These are phyloP conservation scores for Alternaria dauci DNA, from an alignment of 2,329 filamentous ascomycete genomes.

Conservation along the genomic window DNA sequence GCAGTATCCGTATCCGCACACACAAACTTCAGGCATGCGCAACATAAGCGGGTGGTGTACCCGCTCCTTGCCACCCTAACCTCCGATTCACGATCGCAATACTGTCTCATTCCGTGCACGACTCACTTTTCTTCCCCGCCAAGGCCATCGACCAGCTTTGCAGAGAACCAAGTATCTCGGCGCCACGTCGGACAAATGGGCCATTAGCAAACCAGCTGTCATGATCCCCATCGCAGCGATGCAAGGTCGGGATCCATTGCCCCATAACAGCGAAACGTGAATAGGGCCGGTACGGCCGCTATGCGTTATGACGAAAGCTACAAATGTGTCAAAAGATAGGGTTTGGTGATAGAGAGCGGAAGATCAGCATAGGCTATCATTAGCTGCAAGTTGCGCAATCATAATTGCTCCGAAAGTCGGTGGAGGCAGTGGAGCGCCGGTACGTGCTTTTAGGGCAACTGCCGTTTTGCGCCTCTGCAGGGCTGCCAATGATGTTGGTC, in stretches of 20 bases:
- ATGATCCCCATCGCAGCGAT: neutral
- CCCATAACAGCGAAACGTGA: neutral
- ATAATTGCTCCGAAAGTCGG: neutral
- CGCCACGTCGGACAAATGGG: conserved; percentile 13
- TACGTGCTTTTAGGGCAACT: conserved; percentile 1
- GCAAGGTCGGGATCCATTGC: conserved; percentile 6
- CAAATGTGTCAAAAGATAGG: conserved; percentile 12
- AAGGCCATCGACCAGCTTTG: neutral
- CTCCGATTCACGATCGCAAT: neutral
- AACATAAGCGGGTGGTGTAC: neutral
- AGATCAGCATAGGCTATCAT: conserved; percentile 9
- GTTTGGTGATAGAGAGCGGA: conserved; percentile 6
- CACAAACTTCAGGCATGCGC: neutral
- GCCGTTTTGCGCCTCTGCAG: conserved; percentile 6
- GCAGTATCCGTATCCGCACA: neutral
- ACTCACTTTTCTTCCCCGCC: neutral
- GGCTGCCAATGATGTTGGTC: conserved; percentile 10
- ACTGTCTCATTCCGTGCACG: neutral
- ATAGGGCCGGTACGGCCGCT: neutral
- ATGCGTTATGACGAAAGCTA: neutral
- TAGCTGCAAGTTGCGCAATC: conserved; percentile 13
- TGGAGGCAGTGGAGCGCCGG: neutral
- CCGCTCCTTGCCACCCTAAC: neutral
- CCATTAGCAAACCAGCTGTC: neutral
- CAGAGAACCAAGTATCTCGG: conserved; percentile 7